These are phyloP conservation scores for Alloteropsis semialata DNA, from an alignment of 176 grass and related monocot genomes.

Conservation along the genomic window DNA sequence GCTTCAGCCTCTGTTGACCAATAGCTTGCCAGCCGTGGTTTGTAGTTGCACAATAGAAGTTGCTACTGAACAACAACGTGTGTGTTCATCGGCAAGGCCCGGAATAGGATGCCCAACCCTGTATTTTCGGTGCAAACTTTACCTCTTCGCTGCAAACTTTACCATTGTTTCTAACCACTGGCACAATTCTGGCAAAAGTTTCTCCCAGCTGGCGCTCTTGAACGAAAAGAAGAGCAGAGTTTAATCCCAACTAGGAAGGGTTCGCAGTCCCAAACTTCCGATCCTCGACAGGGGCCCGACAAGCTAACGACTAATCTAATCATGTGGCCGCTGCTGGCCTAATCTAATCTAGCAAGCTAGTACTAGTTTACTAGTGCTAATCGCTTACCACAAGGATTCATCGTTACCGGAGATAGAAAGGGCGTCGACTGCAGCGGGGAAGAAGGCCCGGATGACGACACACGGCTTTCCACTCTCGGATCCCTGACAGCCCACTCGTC, in stretches of 20 bases:
- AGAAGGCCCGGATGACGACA: conserved; percentile 24
- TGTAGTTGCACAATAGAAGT: neutral
- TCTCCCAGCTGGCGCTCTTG: neutral
- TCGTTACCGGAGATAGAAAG: conserved; percentile 23
- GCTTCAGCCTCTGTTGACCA: neutral
- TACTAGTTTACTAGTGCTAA: too few species aligned
- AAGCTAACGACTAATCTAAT: neutral
- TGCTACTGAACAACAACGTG: too few species aligned
- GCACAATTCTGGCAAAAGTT: neutral
- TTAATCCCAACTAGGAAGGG: neutral
- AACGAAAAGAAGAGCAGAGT: neutral
- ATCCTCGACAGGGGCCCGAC: neutral
- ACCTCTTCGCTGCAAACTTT: neutral
- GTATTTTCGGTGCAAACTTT: neutral
- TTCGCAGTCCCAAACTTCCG: neutral
- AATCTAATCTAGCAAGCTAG: neutral
- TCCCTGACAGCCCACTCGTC: neutral
- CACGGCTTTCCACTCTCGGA: conserved; percentile 22
- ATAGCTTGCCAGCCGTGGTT: neutral
- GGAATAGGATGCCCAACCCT: neutral
- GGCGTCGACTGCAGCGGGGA: neutral
- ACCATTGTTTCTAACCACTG: neutral
- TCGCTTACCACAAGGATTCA: neutral
- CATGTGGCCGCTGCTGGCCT: neutral
- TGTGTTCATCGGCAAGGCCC: neutral